These are phyloP conservation scores for Chlamydomonas asymmetrica DNA, from an alignment of 139 green algal species.

Conservation along the genomic window DNA sequence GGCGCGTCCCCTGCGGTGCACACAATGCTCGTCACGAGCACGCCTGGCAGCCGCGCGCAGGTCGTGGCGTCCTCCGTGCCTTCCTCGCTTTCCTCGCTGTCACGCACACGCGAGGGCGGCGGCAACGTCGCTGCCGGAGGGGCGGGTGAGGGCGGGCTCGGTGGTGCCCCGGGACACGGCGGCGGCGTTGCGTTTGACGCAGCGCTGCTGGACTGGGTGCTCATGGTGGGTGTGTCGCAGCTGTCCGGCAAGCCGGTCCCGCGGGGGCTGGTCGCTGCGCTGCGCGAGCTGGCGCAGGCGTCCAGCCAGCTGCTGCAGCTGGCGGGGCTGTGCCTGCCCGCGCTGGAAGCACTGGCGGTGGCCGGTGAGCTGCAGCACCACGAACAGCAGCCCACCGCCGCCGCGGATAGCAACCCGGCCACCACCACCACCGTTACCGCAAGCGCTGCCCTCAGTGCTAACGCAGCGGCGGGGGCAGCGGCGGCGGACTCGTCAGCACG, in stretches of 20 bases:
- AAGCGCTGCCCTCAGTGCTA: no score
- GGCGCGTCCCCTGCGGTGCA: neutral
- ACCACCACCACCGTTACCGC: no score
- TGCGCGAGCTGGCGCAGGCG: constrained; percentile 22
- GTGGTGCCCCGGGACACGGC: no score
- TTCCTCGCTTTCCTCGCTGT: no score
- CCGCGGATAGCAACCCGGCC: neutral
- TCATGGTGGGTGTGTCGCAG: constrained; percentile 23
- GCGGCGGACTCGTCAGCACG: neutral
- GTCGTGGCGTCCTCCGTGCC: no score
- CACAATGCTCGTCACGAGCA: neutral
- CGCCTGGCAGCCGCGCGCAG: no score
- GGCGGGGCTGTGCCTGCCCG: constrained; percentile 31
- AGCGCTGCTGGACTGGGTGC: constrained; percentile 29
- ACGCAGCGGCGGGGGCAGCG: no score
- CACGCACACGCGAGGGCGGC: no score
- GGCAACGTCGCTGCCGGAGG: neutral
- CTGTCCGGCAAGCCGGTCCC: constrained; percentile 17
- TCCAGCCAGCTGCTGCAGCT: constrained; percentile 20
- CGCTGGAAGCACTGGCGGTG: constrained; percentile 41
- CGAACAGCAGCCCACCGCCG: neutral
- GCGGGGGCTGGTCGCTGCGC: neutral
- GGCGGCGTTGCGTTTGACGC: neutral
- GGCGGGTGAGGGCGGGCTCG: no score
- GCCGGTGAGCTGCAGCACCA: constrained; percentile 26